Base-by-base conservation (phyloP, 306 rosid species). In the Bauhinia variegata region DNA sequence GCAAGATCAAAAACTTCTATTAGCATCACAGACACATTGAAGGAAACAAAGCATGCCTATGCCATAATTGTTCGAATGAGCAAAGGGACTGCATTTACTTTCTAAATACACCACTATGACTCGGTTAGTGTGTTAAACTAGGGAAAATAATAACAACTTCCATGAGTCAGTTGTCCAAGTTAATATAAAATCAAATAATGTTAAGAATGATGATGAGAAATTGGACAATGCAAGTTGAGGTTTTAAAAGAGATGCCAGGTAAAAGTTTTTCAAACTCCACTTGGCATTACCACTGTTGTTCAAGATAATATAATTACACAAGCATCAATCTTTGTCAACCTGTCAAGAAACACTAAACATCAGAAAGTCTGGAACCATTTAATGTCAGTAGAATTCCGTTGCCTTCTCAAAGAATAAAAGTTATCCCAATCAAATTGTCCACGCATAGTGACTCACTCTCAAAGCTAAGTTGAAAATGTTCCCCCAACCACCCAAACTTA, bases 1-100 rank as follows among this genome's bases (percentile, higher is more conserved):
- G 79, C 86, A 86, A 52, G 54, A 73, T 75, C 49, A 62, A 54
- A 60, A 44, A 68, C 61, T 63, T 50, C 67, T 52, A 62, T 80
- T 58, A 74, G 86, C 57, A 60, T 67, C 30, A 51, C 4, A 46
- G 59, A 63, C 4, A 36, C 44, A 54, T 58, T 46, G 4, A 53
- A 10, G 34, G 34, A 19, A 66, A 51, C 38, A 66, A 34, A 36
- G 49, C 39, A 61, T 32, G 69, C 33, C 54, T 67, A 8, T 7
- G 34, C 36, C 43, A 37, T 33, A 23, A 39, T 59, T 51, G 12
- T 33, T 67, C 28, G 8, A 28, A 30, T 43, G 19, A 46, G 52
- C 8, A 42, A 18, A 59, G 56, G 31, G 48, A 67, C 19, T 32
- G 28, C 23, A 30, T 16, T 48, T 48, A 37, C 11, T 54, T 43